phyloP scores from a whole-genome alignment of 257 asterid genomes.

The Ophiorrhiza pumila region DNA sequence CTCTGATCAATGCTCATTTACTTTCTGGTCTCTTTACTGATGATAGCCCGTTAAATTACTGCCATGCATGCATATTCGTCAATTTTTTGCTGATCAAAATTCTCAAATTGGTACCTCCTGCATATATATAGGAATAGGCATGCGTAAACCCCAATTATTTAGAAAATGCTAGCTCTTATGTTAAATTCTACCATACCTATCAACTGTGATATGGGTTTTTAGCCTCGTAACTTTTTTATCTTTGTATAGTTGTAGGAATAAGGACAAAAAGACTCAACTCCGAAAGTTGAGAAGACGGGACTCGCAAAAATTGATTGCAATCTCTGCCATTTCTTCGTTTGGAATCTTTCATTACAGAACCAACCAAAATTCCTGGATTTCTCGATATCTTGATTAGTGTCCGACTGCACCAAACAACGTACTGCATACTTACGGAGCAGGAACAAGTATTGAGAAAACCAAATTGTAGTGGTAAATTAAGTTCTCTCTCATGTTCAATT shows the following conservation, averaged over 20 bases:
- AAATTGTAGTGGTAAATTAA: too few relatives aligned
- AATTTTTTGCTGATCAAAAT: neutral
- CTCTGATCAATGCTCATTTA: neutral
- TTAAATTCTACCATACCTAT: neutral
- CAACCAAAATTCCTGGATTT: slow-evolving; percentile 7
- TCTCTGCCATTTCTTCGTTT: neutral
- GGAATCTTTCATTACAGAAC: neutral
- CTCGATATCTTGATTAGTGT: neutral
- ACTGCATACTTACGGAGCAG: neutral
- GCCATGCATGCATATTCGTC: neutral
- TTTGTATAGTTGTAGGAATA: neutral
- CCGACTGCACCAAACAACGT: neutral
- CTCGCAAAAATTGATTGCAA: slow-evolving; percentile 7
- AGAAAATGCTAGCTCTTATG: too few relatives aligned
- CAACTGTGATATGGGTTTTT: too few relatives aligned
- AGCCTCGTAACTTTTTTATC: neutral
- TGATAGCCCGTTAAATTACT: too few relatives aligned
- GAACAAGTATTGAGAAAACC: neutral
- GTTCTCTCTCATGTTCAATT: neutral
- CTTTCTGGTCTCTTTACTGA: neutral
- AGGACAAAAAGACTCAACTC: neutral
- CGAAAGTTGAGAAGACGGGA: neutral
- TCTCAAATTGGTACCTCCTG: neutral
- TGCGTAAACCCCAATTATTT: too few relatives aligned
- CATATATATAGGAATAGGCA: too few relatives aligned